phyloP scores from a whole-genome alignment of 2,329 filamentous ascomycete species.

The Fusarium sp. region DNA sequence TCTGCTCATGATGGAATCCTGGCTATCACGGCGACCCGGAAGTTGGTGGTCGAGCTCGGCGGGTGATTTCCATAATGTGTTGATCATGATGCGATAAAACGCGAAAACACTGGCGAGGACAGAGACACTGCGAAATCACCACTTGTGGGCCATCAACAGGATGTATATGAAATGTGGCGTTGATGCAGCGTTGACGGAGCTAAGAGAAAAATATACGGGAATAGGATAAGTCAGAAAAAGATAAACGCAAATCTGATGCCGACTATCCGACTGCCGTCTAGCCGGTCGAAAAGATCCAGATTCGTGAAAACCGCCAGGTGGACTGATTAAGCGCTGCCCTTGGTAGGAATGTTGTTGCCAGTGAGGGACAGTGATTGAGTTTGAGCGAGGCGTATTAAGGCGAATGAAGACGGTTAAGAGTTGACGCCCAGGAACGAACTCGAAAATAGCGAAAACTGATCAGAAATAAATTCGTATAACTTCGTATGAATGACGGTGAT shows the following conservation, averaged over 20 bases:
- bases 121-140: slow-evolving; percentile 2
- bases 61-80: slow-evolving; percentile 45
- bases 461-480: neutral
- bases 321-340: slow-evolving; percentile 16
- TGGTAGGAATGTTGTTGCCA: slow-evolving; percentile 19
- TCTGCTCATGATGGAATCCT: slow-evolving; percentile 43
- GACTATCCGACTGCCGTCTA: slow-evolving; percentile 27
- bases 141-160: slow-evolving; percentile 5
- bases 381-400: slow-evolving; percentile 29
- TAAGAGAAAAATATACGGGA: neutral
- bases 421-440: slow-evolving; percentile 12
- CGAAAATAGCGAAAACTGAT: neutral
- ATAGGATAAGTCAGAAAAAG: slow-evolving; percentile 2
- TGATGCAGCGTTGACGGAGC: slow-evolving; percentile 10
- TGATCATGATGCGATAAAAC: slow-evolving; percentile 41
- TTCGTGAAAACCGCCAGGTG: neutral
- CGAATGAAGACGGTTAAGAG: slow-evolving; percentile 6
- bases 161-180: slow-evolving; percentile 19
- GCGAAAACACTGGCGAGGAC: neutral
- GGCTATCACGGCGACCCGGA: slow-evolving; percentile 27
- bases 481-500: neutral
- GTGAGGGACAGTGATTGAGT: slow-evolving; percentile 35
- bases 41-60: slow-evolving; percentile 45
- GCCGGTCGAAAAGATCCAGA: slow-evolving; percentile 11
- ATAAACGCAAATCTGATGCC: slow-evolving; percentile 13